Evolutionary conservation across 1,284 basidiomycete species (phyloP).

Genomic region (Blastosporella zonata): DNA sequence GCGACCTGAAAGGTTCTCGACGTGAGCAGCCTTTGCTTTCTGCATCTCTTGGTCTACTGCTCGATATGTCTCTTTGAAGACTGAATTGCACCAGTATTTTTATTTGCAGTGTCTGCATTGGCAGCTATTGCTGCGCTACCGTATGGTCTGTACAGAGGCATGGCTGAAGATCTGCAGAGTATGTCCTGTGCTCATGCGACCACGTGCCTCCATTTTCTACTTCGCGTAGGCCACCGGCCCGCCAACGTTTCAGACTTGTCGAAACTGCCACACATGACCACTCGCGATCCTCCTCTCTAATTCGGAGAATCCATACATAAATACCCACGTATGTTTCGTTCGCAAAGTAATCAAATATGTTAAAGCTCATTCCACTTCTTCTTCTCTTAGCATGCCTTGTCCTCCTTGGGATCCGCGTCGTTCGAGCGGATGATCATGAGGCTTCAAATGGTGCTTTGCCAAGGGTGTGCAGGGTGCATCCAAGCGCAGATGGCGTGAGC

Average conservation of each 20-base stretch:
- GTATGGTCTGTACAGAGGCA: too few relatives aligned
- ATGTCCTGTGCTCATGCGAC: neutral
- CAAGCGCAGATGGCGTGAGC: conserved; percentile 23
- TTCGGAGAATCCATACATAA: neutral
- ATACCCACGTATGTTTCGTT: neutral
- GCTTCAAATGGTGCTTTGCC: too few relatives aligned
- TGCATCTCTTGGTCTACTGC: too few relatives aligned
- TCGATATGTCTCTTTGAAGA: too few relatives aligned
- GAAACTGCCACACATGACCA: neutral
- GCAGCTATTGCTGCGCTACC: too few relatives aligned
- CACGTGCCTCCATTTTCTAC: neutral
- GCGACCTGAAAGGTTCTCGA: too few relatives aligned
- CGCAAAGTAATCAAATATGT: neutral
- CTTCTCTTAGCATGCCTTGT: neutral
- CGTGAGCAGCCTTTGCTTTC: too few relatives aligned
- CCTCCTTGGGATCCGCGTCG: neutral
- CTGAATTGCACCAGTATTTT: too few relatives aligned
- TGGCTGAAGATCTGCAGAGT: too few relatives aligned
- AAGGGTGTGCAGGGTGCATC: conserved; percentile 23
- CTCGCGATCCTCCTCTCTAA: neutral
- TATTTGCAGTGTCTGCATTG: too few relatives aligned
- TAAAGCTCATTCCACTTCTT: neutral
- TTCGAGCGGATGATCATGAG: neutral
- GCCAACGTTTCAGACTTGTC: neutral
- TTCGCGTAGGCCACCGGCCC: neutral